These are phyloP conservation scores for Salvia miltiorrhiza DNA, from an alignment of 257 asterid genomes.

Conservation along the genomic window DNA sequence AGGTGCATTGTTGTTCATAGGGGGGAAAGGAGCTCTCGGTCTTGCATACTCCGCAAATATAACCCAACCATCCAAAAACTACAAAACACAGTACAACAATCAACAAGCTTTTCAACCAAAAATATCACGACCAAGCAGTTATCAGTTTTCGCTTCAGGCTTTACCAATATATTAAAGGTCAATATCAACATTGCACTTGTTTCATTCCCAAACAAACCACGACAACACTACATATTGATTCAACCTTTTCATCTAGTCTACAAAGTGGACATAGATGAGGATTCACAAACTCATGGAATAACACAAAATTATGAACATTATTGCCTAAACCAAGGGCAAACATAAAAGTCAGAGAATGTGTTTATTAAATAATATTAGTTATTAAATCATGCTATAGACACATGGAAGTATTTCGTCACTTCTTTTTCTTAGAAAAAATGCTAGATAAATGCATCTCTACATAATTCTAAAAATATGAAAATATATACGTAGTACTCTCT, in stretches of 20 bases:
- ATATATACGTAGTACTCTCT: too few relatives aligned
- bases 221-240: not conserved
- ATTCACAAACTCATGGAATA: not conserved
- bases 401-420: too few relatives aligned
- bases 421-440: too few relatives aligned
- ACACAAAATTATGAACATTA: not conserved
- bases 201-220: not conserved
- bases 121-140: not conserved
- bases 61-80: conserved; percentile 89
- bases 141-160: too few relatives aligned
- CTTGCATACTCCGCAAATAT: conserved; percentile 84
- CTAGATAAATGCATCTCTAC: too few relatives aligned
- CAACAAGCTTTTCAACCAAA: not conserved
- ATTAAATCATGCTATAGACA: too few relatives aligned
- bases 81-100: conserved; percentile 20
- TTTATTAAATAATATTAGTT: too few relatives aligned
- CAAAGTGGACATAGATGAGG: not conserved
- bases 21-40: conserved; percentile 53
- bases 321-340: not conserved
- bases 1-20: conserved; percentile 36
- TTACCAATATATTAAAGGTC: not conserved
- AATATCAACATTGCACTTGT: not conserved
- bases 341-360: not conserved
- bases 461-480: too few relatives aligned
- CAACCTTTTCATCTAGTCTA: not conserved